phyloP scores from a whole-genome alignment of 2,329 filamentous ascomycete species.

The Aspergillus sp. region DNA sequence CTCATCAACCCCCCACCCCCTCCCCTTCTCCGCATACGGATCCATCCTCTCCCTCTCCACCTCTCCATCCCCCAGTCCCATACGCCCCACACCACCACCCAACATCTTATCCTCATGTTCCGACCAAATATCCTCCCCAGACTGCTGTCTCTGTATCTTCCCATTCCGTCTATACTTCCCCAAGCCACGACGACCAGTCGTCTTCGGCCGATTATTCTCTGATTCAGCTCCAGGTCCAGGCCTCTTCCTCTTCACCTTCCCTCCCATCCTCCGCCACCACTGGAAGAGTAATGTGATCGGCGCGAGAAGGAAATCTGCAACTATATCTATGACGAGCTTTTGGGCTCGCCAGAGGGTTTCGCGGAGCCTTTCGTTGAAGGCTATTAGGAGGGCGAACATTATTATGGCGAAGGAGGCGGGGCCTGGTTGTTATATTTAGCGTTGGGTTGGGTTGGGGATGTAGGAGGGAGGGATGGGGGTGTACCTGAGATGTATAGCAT shows the following conservation, averaged over 20 bases:
- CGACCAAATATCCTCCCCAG: constrained; percentile 37
- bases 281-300: constrained; percentile 17
- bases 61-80: constrained; percentile 9
- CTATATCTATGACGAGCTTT: constrained; percentile 26
- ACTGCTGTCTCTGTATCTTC: constrained; percentile 16
- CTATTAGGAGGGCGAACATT: constrained; percentile 53
- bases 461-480: not conserved
- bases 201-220: too few relatives aligned
- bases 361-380: constrained; percentile 51
- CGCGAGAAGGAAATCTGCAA: constrained; percentile 26
- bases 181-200: too few relatives aligned
- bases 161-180: constrained; percentile 23
- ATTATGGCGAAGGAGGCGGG: constrained; percentile 57
- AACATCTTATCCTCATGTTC: constrained; percentile 25
- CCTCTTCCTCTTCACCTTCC: constrained; percentile 4
- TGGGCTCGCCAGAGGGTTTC: constrained; percentile 26
- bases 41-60: constrained; percentile 9
- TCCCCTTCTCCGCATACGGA: constrained; percentile 17
- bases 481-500: constrained; percentile 36
- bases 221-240: too few relatives aligned
- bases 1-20: not conserved
- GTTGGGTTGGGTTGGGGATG: not conserved
- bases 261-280: not conserved
- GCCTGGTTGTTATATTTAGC: constrained; percentile 13
- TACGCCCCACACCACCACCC: constrained; percentile 12